These are phyloP conservation scores for Russula virescens DNA, from an alignment of 768 basidiomycete genomes.

Conservation along the genomic window DNA sequence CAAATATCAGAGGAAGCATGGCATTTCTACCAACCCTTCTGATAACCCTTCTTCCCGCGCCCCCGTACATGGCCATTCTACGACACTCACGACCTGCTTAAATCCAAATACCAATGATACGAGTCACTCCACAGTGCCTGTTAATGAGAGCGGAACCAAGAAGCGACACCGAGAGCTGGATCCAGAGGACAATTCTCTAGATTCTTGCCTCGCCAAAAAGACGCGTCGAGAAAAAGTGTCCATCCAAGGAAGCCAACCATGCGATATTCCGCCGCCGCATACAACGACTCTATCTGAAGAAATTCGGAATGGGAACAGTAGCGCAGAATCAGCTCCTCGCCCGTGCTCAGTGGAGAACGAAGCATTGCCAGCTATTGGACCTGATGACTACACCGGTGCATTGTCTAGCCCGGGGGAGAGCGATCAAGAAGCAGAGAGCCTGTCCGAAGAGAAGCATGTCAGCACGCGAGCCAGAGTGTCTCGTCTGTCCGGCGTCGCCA, in stretches of 20 bases:
- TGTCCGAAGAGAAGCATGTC: neutral
- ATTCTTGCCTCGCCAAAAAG: constrained; percentile 2
- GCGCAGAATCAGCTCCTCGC: neutral
- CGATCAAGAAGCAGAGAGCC: constrained; percentile 6
- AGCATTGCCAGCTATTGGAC: neutral
- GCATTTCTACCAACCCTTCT: neutral
- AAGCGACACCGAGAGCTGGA: constrained; percentile 13
- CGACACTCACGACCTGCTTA: neutral
- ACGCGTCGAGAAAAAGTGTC: neutral
- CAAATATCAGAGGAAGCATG: constrained; percentile 35
- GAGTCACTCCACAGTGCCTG: neutral
- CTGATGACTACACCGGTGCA: constrained; percentile 18
- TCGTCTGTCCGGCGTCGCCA: neutral
- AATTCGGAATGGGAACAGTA: neutral
- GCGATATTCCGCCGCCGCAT: neutral
- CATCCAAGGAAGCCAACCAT: neutral
- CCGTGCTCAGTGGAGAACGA: neutral
- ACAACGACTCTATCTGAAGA: neutral
- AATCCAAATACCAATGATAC: neutral
- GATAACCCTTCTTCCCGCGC: neutral
- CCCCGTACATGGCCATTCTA: neutral
- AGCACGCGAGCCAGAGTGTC: neutral
- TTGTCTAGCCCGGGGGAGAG: neutral
- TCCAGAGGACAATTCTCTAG: neutral
- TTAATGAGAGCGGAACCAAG: neutral